Base-by-base conservation (phyloP, 495 filamentous ascomycete species). In the Aspergillus taichungensis region DNA sequence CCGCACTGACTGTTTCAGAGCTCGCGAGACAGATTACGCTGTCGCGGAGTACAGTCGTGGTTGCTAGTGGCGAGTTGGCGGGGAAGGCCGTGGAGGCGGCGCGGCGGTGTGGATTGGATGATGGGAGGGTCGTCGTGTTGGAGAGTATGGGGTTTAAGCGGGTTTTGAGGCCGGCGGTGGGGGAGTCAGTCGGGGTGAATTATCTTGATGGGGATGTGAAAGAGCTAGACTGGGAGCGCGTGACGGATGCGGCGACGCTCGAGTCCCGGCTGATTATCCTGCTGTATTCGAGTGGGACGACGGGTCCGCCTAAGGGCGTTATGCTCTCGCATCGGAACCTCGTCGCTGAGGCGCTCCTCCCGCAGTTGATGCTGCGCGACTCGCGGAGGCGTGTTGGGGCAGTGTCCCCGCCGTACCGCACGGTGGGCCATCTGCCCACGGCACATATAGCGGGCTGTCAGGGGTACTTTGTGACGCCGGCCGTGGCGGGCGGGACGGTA, bases 241-340 rank as follows among this genome's bases (percentile, higher is more conserved):
- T 49, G 3, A 43, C 45, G 7, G 45, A 53, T 42, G 35, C 42
- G 6, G 29, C 13, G 2, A 30, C 27, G 32, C 18, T 53, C 13
- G 50, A 47, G 27, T 12, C 40, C 8, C 48, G 28, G 1, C 39
- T 47, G 13, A 49, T 53, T 11, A 48, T 45, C 30, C 36, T 53
- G 6, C 46, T 53, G 2, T 53, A 49, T 30, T 53, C 50, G 10
- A 49, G 45, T 34, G 87, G 87, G 12, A 92, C 87, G 0, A 91
- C 87, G 0, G 88, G 88, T 3, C 59, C 83, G 42, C 87, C 87
- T 6, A 92, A 94, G 61, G 88, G 88, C 5, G 88, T 91, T 24
- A 82, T 82, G 75, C 63, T 92, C 6, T 80, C 73, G 30, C 87
- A 94, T 59, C 52, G 56, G 42, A 92, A 92, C 55, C 74, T 92